A percentile compares a stretch with the other conserved stretches of the same genome.
phyloP scores from a whole-genome alignment of 352 stramenopile species.

The Globisporangium emineosum region DNA sequence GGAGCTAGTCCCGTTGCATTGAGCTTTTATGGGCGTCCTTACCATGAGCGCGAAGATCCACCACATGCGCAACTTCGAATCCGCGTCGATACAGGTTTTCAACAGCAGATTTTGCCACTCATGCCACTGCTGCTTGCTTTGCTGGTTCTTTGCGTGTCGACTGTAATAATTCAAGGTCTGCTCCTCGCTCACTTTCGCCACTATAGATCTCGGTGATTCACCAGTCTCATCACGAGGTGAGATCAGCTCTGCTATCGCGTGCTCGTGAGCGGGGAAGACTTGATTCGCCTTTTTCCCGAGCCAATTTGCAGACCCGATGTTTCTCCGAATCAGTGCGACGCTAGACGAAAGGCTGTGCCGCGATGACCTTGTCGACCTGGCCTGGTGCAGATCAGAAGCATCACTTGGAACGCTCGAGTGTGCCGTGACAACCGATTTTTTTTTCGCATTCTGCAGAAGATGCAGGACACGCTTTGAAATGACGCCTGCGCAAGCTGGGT shows the following conservation, averaged over 20 bases:
- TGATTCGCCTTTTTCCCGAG: conserved; percentile 7
- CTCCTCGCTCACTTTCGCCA: background rate
- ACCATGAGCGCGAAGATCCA: conserved; percentile 40
- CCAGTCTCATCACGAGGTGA: background rate
- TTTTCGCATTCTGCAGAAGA: conserved; percentile 12
- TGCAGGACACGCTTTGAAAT: conserved; percentile 28
- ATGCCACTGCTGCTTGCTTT: background rate
- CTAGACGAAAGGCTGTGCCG: background rate
- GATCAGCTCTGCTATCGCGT: background rate
- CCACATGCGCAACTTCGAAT: conserved; percentile 37
- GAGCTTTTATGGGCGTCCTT: background rate
- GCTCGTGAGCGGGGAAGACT: background rate
- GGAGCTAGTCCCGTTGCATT: too few relatives aligned
- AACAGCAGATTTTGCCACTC: conserved; percentile 20
- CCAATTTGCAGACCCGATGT: background rate
- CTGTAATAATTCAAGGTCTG: conserved; percentile 7
- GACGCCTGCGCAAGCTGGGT: conserved; percentile 32
- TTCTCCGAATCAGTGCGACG: conserved; percentile 4
- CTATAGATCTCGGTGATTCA: background rate
- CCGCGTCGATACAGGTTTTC: conserved; percentile 35
- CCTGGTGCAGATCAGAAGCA: background rate
- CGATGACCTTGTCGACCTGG: background rate
- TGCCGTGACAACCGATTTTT: conserved; percentile 7
- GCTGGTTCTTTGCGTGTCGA: background rate
- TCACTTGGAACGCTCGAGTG: background rate